Evolutionary conservation across 2,329 filamentous ascomycete species (phyloP).

Genomic region (Thelonectria olida): DNA sequence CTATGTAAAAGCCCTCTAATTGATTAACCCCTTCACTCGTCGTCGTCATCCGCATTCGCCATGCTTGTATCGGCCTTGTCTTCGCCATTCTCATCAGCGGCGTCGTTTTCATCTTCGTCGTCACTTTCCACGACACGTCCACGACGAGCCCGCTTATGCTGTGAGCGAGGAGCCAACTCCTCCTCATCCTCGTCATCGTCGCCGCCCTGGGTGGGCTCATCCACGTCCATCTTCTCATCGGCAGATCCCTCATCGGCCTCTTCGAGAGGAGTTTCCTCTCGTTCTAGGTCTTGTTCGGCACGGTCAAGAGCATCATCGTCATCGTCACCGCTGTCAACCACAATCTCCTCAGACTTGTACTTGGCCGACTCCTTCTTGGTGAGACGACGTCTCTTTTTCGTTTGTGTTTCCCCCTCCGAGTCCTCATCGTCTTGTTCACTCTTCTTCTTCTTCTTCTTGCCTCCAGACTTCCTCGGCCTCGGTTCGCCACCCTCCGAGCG

Average conservation of each 20-base stretch:
- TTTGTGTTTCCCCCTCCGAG: conserved; percentile 53
- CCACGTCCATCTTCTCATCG: conserved; percentile 62
- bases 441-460: conserved; percentile 61
- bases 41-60: conserved; percentile 49
- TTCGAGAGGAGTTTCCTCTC: conserved; percentile 47
- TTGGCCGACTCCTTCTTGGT: conserved; percentile 59
- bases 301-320: conserved; percentile 56
- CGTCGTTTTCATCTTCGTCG: conserved; percentile 56
- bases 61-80: conserved; percentile 51
- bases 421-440: conserved; percentile 53
- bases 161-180: conserved; percentile 53
- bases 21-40: conserved; percentile 28
- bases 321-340: conserved; percentile 77
- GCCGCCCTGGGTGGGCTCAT: conserved; percentile 44
- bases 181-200: conserved; percentile 62
- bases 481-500: conserved; percentile 47
- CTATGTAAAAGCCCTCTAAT: not conserved
- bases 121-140: conserved; percentile 65
- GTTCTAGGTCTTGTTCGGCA: conserved; percentile 53
- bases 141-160: conserved; percentile 58
- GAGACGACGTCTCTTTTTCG: conserved; percentile 70
- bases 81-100: conserved; percentile 37
- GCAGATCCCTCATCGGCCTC: conserved; percentile 49
- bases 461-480: conserved; percentile 51
- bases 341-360: conserved; percentile 86